These are phyloP conservation scores for Globisporangium paddicum DNA, from an alignment of 352 stramenopile genomes.

Conservation along the genomic window DNA sequence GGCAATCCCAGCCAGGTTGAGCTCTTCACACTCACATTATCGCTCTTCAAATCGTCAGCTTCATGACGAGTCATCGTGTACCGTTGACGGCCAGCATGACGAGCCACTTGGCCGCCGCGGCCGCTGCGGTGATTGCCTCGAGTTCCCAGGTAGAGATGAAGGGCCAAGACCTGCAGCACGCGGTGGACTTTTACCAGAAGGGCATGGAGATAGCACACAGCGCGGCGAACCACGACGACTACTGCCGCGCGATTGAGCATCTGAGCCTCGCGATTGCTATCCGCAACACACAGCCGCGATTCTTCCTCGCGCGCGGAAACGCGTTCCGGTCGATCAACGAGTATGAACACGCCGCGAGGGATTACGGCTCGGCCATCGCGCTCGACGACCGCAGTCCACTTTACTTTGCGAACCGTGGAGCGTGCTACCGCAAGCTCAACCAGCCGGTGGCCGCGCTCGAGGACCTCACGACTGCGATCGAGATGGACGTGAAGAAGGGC, in stretches of 20 bases:
- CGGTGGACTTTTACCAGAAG: slow-evolving; percentile 75
- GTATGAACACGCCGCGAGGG: slow-evolving; percentile 50
- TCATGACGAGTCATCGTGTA: background rate
- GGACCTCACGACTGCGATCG: slow-evolving; percentile 64
- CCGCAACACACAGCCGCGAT: slow-evolving; percentile 58
- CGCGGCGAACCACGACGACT: slow-evolving; percentile 49
- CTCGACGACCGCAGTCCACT: slow-evolving; percentile 60
- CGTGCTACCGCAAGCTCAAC: slow-evolving; percentile 72
- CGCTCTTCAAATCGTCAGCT: background rate
- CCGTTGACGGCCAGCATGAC: background rate
- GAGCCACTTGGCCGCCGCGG: background rate
- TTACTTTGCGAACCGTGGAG: slow-evolving; percentile 73
- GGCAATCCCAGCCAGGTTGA: background rate
- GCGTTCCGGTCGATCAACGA: slow-evolving; percentile 69
- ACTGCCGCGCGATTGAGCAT: slow-evolving; percentile 65
- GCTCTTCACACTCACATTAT: background rate
- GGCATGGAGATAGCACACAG: slow-evolving; percentile 63
- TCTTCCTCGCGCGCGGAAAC: slow-evolving; percentile 72
- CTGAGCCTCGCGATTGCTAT: slow-evolving; percentile 75
- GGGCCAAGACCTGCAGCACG: slow-evolving; percentile 63
- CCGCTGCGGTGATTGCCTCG: slow-evolving; percentile 3
- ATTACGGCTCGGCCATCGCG: slow-evolving; percentile 52
- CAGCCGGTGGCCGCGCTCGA: slow-evolving; percentile 50
- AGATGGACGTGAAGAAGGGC: slow-evolving; percentile 67
- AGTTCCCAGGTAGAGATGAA: slow-evolving; percentile 32